These are phyloP conservation scores for Diaporthe sp. DNA, from an alignment of 2,329 filamentous ascomycete species.

Conservation along the genomic window DNA sequence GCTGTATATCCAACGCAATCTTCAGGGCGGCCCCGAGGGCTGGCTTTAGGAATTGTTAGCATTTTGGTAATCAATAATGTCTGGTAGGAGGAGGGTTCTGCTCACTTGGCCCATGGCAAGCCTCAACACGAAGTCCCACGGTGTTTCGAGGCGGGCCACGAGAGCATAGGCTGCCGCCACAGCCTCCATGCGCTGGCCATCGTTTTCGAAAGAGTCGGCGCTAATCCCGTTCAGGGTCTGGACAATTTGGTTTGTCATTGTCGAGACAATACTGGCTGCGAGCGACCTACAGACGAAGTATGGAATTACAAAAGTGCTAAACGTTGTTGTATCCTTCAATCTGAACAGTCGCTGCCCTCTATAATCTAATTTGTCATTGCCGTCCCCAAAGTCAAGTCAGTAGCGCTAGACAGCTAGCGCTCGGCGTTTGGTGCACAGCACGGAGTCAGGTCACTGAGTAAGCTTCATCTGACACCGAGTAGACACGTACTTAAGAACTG, in stretches of 20 bases:
- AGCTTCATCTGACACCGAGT: conserved; percentile 15
- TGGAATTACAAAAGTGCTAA: neutral
- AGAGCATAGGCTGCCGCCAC: conserved; percentile 29
- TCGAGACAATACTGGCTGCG: neutral
- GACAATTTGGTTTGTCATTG: conserved; percentile 21
- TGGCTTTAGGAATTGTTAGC: conserved; percentile 36
- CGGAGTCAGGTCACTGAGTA: conserved; percentile 29
- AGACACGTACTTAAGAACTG: conserved; percentile 7
- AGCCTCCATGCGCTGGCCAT: conserved; percentile 21
- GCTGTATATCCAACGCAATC: conserved; percentile 42
- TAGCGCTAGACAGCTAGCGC: conserved; percentile 6
- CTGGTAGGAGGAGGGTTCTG: neutral
- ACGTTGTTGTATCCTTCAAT: neutral
- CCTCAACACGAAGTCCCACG: conserved; percentile 26
- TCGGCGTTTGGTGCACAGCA: conserved; percentile 6
- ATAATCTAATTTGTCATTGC: neutral
- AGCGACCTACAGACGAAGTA: neutral
- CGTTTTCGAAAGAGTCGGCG: conserved; percentile 21
- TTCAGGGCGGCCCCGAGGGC: conserved; percentile 44
- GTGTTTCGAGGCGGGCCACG: conserved; percentile 21
- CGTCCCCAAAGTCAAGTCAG: neutral
- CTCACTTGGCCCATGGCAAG: conserved; percentile 27
- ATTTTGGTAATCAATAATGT: neutral
- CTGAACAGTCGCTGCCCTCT: neutral
- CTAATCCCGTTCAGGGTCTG: conserved; percentile 25